A percentile compares a stretch with the other conserved stretches of the same genome.
phyloP scores from a whole-genome alignment of 495 filamentous ascomycete species.

The Hypoxylon trugodes region DNA sequence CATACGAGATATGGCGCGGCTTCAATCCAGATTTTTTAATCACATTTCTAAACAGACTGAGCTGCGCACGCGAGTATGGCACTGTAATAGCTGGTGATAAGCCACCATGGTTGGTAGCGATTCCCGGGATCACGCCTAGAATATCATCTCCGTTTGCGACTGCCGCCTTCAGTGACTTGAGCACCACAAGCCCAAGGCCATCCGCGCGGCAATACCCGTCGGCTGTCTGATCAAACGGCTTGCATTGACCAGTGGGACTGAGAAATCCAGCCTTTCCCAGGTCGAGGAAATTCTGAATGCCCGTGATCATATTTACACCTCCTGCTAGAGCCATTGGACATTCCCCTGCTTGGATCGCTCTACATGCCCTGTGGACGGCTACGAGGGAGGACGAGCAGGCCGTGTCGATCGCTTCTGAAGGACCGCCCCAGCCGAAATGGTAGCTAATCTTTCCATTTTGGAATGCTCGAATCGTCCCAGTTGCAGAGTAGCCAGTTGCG shows the following conservation, averaged over 20 bases:
- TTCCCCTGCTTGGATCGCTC: constrained; percentile 48
- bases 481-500: constrained; percentile 3
- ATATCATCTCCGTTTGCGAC: constrained; percentile 67
- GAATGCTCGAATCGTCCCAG: background rate
- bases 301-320: constrained; percentile 28
- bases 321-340: constrained; percentile 46
- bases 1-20: constrained; percentile 6
- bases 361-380: constrained; percentile 51
- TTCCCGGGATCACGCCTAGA: constrained; percentile 60
- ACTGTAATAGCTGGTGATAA: background rate
- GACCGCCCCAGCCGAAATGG: constrained; percentile 58
- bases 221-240: constrained; percentile 68
- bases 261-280: constrained; percentile 47
- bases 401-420: constrained; percentile 57
- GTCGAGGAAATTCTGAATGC: constrained; percentile 22
- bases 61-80: background rate
- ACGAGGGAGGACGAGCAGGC: constrained; percentile 56
- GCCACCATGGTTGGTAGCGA: constrained; percentile 62
- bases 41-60: background rate
- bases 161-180: constrained; percentile 68
- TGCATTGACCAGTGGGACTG: constrained; percentile 50
- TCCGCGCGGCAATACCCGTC: constrained; percentile 73
- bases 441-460: constrained; percentile 34
- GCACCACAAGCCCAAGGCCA: constrained; percentile 62
- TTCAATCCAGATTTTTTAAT: background rate